A percentile compares a stretch with the other conserved stretches of the same genome.
phyloP scores from a whole-genome alignment of 192 early-diverging fungal genomes.

The Entomortierella beljakovae region DNA sequence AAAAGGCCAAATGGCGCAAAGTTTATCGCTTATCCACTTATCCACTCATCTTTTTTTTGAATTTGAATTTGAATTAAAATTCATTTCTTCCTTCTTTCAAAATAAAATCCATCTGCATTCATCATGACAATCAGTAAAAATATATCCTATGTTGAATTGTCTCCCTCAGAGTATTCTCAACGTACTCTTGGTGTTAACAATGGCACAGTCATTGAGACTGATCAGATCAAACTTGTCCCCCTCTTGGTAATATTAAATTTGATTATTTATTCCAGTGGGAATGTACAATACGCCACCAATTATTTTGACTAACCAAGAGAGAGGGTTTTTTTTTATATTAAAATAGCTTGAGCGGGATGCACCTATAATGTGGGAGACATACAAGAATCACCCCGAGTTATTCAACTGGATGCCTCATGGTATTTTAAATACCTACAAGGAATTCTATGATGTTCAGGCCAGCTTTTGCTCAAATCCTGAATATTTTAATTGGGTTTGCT shows the following conservation, averaged over 20 bases:
- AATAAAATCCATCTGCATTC: too few species aligned
- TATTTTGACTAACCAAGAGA: not conserved
- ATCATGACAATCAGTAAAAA: not conserved
- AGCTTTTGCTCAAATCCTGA: not conserved
- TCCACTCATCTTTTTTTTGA: not conserved
- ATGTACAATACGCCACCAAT: not conserved
- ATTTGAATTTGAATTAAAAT: not conserved
- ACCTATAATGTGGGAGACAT: slow-evolving; percentile 30
- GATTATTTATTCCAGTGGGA: too few species aligned
- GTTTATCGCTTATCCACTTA: too few species aligned
- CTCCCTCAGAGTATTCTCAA: slow-evolving; percentile 21
- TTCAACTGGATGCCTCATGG: slow-evolving; percentile 36
- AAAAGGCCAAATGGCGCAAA: too few species aligned
- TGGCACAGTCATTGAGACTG: slow-evolving; percentile 37
- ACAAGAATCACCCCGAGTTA: slow-evolving; percentile 33
- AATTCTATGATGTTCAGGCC: slow-evolving; percentile 21
- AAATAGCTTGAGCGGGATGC: slow-evolving; percentile 33
- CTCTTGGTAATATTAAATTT: slow-evolving; percentile 12
- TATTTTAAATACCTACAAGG: slow-evolving; percentile 2
- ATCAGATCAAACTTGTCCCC: slow-evolving; percentile 31
- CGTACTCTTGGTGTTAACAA: slow-evolving; percentile 29
- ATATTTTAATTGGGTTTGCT: slow-evolving; percentile 28
- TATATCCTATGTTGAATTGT: slow-evolving; percentile 12
- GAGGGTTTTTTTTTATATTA: not conserved
- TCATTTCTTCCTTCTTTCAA: too few species aligned